phyloP scores from a whole-genome alignment of 257 asterid genomes.

The Prunella vulgaris region DNA sequence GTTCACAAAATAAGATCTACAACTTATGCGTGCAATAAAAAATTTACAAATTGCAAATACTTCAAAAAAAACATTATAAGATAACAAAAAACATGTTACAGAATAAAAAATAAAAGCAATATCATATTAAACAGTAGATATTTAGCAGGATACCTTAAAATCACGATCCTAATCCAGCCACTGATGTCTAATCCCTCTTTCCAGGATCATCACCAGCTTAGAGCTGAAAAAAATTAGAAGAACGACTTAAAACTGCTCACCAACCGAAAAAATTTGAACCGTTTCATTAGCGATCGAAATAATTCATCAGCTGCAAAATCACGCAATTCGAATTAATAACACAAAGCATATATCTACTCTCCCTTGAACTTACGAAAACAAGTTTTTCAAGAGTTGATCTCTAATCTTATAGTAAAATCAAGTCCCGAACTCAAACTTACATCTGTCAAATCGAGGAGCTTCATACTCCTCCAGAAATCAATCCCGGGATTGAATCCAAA shows the following conservation, averaged over 20 bases:
- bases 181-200: neutral
- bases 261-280: neutral
- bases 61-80: neutral
- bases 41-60: neutral
- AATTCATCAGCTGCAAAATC: neutral
- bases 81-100: neutral
- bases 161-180: constrained; percentile 5
- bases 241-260: neutral
- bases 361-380: neutral
- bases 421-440: neutral
- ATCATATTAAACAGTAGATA: neutral
- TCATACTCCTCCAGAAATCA: neutral
- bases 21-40: neutral
- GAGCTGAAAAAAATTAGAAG: neutral
- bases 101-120: neutral
- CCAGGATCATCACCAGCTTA: constrained; percentile 10
- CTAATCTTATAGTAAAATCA: neutral
- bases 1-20: neutral
- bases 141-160: neutral
- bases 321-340: neutral
- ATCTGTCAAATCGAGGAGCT: neutral
- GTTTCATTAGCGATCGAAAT: neutral
- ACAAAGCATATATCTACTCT: neutral
- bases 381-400: neutral
- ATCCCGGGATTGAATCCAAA: too few relatives aligned